phyloP scores from a whole-genome alignment of 2,329 filamentous ascomycete genomes.

The Botrytis galanthina region DNA sequence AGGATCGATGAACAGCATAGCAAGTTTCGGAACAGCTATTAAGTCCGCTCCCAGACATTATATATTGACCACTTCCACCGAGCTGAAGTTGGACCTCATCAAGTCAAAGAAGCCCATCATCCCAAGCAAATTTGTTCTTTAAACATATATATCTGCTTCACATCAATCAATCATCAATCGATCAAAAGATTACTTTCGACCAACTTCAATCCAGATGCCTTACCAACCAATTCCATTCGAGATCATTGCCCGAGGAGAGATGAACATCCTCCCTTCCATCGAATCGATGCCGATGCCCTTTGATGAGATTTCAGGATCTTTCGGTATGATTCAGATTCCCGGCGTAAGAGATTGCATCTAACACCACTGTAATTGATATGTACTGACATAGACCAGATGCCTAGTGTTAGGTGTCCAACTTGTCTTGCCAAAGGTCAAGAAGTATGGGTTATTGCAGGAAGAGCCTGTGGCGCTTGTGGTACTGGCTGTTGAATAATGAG shows the following conservation, averaged over 20 bases:
- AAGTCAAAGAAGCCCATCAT: slow-evolving; percentile 9
- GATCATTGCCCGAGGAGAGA: slow-evolving; percentile 12
- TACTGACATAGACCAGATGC: slow-evolving; percentile 40
- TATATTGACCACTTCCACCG: slow-evolving; percentile 11
- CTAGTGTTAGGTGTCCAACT: slow-evolving; percentile 53
- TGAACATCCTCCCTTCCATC: background rate
- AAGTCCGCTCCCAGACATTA: background rate
- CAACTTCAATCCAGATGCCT: slow-evolving; percentile 15
- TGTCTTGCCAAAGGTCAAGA: slow-evolving; percentile 50
- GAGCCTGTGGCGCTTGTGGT: slow-evolving; percentile 40
- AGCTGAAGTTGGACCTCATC: slow-evolving; percentile 1
- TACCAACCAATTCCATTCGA: slow-evolving; percentile 1
- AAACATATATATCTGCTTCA: background rate
- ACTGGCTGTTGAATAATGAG: background rate
- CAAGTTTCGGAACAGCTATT: background rate
- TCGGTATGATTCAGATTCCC: slow-evolving; percentile 16
- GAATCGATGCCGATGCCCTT: background rate
- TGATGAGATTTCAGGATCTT: background rate
- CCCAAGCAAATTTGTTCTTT: background rate
- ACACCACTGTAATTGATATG: background rate
- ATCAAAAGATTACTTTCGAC: background rate
- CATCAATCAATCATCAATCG: background rate
- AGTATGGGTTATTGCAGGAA: slow-evolving; percentile 56
- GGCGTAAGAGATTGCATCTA: slow-evolving; percentile 3
- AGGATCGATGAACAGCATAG: background rate